Evolutionary conservation across 192 early-diverging fungal genomes (phyloP), one percentile per base, ranked within the genome.

Genomic region (Coemansia sp.): DNA sequence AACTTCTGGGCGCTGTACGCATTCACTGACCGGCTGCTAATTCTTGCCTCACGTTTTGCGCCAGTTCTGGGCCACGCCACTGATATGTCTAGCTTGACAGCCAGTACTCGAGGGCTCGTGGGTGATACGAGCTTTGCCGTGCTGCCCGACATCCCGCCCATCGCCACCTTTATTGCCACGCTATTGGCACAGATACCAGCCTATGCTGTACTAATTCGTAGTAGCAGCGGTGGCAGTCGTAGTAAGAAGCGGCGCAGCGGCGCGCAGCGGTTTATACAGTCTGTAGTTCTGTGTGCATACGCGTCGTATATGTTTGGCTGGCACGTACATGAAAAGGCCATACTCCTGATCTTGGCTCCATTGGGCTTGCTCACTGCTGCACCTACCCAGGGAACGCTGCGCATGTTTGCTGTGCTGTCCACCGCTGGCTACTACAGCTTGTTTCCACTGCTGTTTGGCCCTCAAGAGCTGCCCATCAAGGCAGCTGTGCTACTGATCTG

Each of bases 251-350:
- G 63, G 3, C 86, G 90, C 4, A 85, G 75, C 4, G 85, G 75
- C 5, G 85, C 83, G 23, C 59, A 53, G 14, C 84, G 77, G 21
- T 94, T 99, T 58, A 35, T 96, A 23, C 79, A 89, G 57, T 16
- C 71, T 0, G 69, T 96, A 10, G 87, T 92, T 5, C 79, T 94
- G 20, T 94, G 91, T 59, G 93, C 88, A 2, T 95, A 90, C 58
- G 85, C 90, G 6, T 94, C 94, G 23, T 99, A 91, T 73, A 68
- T 96, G 67, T 97, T 96, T 77, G 94, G 95, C 36, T 99, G 95
- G 95, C 96, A 99, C 80, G 96, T 99, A 16, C 96, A 99, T 63
- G 96, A 99, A 65, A 99, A 99, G 74, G 96, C 96, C 0, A 87
- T 95, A 13, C 79, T 99, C 62, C 62, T 96, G 62, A 85, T 93